A percentile compares a stretch with the other conserved stretches of the same genome.
These are phyloP conservation scores for Farysia itapuensis DNA, from an alignment of 1,284 basidiomycete genomes.

Conservation along the genomic window DNA sequence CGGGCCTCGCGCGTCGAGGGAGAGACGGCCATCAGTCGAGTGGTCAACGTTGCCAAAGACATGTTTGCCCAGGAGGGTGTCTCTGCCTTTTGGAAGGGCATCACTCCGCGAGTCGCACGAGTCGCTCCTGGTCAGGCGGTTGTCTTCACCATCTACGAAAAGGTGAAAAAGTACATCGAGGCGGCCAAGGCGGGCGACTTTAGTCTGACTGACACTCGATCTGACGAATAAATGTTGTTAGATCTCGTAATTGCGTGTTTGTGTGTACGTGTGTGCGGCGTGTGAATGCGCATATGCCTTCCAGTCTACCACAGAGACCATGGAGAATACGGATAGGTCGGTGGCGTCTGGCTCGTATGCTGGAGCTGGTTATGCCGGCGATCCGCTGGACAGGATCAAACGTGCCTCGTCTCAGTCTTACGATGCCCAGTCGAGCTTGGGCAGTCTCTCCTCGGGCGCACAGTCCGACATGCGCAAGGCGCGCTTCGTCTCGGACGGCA, in stretches of 20 bases:
- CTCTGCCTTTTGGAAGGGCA: constrained; percentile 78
- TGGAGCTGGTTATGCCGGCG: constrained; percentile 24
- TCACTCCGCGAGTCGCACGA: constrained; percentile 91
- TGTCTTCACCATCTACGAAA: constrained; percentile 63
- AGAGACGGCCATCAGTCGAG: constrained; percentile 72
- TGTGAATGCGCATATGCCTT: no score
- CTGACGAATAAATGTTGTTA: constrained; percentile 39
- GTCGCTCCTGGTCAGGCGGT: constrained; percentile 76
- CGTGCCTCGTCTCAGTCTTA: constrained; percentile 40
- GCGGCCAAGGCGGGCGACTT: constrained; percentile 50
- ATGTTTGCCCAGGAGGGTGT: constrained; percentile 93
- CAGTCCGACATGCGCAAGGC: constrained; percentile 34
- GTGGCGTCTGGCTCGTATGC: no score
- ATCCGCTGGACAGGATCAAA: constrained; percentile 46
- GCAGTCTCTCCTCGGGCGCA: constrained; percentile 7
- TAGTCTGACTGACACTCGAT: constrained; percentile 42
- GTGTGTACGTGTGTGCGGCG: no score
- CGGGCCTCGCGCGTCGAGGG: constrained; percentile 78
- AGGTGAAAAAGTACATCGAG: constrained; percentile 57
- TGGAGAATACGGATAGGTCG: no score
- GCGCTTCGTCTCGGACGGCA: constrained; percentile 48
- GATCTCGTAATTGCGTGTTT: background rate
- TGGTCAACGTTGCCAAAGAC: constrained; percentile 77
- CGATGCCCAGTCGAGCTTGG: constrained; percentile 32
- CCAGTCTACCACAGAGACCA: no score